Evolutionary conservation across 192 early-diverging fungal species (phyloP).

Genomic region (Mycoemilia scoparia): DNA sequence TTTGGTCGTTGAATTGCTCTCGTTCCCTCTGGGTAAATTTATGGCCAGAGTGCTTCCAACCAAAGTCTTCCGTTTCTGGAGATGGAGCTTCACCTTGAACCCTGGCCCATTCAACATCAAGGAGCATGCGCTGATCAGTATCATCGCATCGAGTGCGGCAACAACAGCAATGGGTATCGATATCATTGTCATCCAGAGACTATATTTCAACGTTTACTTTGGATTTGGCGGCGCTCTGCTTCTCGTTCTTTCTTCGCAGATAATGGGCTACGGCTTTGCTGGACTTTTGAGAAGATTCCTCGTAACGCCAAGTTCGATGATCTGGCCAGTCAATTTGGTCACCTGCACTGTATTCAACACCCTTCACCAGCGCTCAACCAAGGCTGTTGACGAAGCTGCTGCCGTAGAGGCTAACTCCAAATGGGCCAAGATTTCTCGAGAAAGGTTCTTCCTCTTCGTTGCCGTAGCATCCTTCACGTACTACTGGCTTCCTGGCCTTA

Average conservation of each 20-base stretch:
- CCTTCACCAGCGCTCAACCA: constrained; percentile 5
- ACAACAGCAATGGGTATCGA: constrained; percentile 40
- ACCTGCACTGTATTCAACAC: constrained; percentile 26
- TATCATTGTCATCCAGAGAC: constrained; percentile 32
- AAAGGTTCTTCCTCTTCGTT: constrained; percentile 40
- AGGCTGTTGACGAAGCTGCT: no score
- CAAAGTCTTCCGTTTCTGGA: not conserved
- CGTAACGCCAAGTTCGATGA: constrained; percentile 31
- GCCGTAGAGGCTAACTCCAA: no score
- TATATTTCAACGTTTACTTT: constrained; percentile 35
- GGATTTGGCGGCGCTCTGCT: constrained; percentile 31
- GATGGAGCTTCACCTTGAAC: constrained; percentile 29
- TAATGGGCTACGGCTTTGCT: constrained; percentile 36
- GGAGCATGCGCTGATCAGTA: constrained; percentile 53
- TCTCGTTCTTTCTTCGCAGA: constrained; percentile 36
- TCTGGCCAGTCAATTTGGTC: constrained; percentile 33
- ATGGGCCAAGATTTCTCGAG: constrained; percentile 17
- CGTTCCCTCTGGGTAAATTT: constrained; percentile 42
- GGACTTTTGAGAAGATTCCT: constrained; percentile 31
- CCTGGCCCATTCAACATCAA: constrained; percentile 62
- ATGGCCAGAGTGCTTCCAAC: constrained; percentile 35
- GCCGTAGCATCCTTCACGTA: constrained; percentile 31
- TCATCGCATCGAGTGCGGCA: constrained; percentile 42
- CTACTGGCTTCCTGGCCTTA: constrained; percentile 37
- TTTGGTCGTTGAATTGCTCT: constrained; percentile 38